phyloP scores from a whole-genome alignment of 202 grass and related monocot species.

The Setaria italica region DNA sequence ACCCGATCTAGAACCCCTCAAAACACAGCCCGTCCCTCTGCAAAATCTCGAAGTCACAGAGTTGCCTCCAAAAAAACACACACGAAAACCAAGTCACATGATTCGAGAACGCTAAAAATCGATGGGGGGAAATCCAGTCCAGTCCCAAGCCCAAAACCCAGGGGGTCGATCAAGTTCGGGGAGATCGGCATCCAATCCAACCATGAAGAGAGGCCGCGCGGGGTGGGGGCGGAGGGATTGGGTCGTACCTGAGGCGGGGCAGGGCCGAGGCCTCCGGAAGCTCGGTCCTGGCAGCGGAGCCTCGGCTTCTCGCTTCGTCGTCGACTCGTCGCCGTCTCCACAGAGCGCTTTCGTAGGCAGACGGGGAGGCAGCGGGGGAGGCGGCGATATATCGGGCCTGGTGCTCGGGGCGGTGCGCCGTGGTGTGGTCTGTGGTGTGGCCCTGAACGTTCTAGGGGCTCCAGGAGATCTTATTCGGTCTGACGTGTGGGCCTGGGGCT shows the following conservation, averaged over 20 bases:
- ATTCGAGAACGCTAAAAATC: neutral
- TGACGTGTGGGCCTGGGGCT: neutral
- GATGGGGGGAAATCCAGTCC: no score
- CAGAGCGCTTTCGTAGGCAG: neutral
- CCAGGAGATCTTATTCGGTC: neutral
- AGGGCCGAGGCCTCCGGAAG: neutral
- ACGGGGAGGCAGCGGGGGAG: neutral
- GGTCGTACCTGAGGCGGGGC: neutral
- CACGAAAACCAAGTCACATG: no score
- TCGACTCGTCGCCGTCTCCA: slow-evolving; percentile 7
- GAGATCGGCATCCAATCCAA: neutral
- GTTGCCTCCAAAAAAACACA: neutral
- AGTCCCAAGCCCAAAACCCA: no score
- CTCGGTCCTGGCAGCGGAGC: neutral
- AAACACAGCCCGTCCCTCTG: neutral
- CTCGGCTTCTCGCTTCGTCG: slow-evolving; percentile 14
- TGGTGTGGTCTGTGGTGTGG: slow-evolving; percentile 15
- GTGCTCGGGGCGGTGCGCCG: neutral
- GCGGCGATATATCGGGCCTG: slow-evolving; percentile 18
- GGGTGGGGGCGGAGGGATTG: no score
- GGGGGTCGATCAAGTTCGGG: no score
- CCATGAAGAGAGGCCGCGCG: no score
- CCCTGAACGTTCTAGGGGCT: slow-evolving; percentile 14
- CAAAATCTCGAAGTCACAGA: neutral
- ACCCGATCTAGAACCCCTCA: slow-evolving; percentile 43